Evolutionary conservation across 2,329 filamentous ascomycete species (phyloP).

Genomic region (Claviceps sp.): DNA sequence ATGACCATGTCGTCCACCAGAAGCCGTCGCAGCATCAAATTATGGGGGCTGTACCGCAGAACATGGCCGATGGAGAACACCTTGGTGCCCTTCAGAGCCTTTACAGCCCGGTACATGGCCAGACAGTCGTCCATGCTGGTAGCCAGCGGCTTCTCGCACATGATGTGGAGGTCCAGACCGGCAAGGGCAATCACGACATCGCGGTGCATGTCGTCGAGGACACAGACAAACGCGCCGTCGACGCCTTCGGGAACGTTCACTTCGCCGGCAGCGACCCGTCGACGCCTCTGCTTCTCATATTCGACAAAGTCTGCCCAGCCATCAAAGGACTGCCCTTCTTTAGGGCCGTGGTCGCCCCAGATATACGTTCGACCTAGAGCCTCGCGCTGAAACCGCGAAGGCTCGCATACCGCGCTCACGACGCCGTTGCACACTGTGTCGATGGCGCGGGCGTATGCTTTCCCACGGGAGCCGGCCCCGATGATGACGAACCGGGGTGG

Average conservation of each 20-base stretch:
- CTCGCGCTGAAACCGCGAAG: slow-evolving; percentile 60
- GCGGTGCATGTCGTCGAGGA: slow-evolving; percentile 78
- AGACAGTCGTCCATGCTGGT: slow-evolving; percentile 69
- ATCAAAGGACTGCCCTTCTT: slow-evolving; percentile 53
- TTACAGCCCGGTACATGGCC: slow-evolving; percentile 51
- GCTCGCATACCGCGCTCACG: slow-evolving; percentile 71
- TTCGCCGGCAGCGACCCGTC: slow-evolving; percentile 35
- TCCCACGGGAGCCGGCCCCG: slow-evolving; percentile 69
- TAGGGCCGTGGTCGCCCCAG: slow-evolving; percentile 42
- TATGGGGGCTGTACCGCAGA: slow-evolving; percentile 84
- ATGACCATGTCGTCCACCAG: slow-evolving; percentile 63
- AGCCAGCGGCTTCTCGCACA: slow-evolving; percentile 91
- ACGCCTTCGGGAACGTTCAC: slow-evolving; percentile 36
- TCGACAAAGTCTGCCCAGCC: slow-evolving; percentile 65
- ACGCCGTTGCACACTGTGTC: slow-evolving; percentile 50
- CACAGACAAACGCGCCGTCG: slow-evolving; percentile 50
- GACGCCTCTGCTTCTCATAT: slow-evolving; percentile 54
- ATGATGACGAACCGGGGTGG: slow-evolving; percentile 63
- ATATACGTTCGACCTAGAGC: slow-evolving; percentile 60
- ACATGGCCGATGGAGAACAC: slow-evolving; percentile 93
- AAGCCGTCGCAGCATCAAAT: slow-evolving; percentile 68
- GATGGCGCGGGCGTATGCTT: slow-evolving; percentile 58
- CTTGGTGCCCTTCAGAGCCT: slow-evolving; percentile 17
- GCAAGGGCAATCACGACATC: slow-evolving; percentile 67
- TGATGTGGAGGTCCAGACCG: slow-evolving; percentile 60